These are phyloP conservation scores for Blepharisma japonicum DNA, from an alignment of 73 alveolate genomes.

Conservation along the genomic window DNA sequence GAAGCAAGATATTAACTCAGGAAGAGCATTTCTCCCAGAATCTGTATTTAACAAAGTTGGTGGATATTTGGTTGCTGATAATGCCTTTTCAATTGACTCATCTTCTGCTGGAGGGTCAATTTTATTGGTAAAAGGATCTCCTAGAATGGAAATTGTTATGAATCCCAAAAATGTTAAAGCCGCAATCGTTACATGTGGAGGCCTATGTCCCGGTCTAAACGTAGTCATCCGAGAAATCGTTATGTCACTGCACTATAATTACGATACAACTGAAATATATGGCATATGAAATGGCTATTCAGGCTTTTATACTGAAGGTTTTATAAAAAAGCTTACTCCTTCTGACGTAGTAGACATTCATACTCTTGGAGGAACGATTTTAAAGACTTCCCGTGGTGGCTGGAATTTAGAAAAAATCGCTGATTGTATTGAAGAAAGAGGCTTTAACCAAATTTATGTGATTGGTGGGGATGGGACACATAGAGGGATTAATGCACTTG, in stretches of 20 bases:
- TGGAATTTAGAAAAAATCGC: constrained; percentile 81
- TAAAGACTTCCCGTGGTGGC: constrained; percentile 92
- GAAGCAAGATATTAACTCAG: background rate
- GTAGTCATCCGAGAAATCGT: constrained; percentile 96
- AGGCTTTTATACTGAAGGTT: constrained; percentile 41
- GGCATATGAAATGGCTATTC: constrained; percentile 90
- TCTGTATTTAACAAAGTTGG: background rate
- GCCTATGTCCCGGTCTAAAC: constrained; percentile 98
- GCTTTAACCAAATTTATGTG: constrained; percentile 79
- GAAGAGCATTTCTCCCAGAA: constrained; percentile 22
- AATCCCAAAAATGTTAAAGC: constrained; percentile 92
- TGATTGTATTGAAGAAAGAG: constrained; percentile 55
- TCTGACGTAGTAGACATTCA: constrained; percentile 66
- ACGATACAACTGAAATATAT: constrained; percentile 81
- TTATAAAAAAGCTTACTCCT: constrained; percentile 64
- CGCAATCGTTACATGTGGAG: constrained; percentile 99
- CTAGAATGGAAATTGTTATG: constrained; percentile 25
- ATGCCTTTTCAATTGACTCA: background rate
- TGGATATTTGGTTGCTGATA: background rate
- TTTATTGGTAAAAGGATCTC: constrained; percentile 3
- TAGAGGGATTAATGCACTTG: constrained; percentile 74
- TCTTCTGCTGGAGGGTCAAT: background rate
- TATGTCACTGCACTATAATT: constrained; percentile 88
- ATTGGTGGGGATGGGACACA: constrained; percentile 99
- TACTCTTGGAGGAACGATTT: constrained; percentile 87